A percentile compares a stretch with the other conserved stretches of the same genome.
phyloP scores from a whole-genome alignment of 2,329 filamentous ascomycete genomes.

The Colletotrichum lupini region DNA sequence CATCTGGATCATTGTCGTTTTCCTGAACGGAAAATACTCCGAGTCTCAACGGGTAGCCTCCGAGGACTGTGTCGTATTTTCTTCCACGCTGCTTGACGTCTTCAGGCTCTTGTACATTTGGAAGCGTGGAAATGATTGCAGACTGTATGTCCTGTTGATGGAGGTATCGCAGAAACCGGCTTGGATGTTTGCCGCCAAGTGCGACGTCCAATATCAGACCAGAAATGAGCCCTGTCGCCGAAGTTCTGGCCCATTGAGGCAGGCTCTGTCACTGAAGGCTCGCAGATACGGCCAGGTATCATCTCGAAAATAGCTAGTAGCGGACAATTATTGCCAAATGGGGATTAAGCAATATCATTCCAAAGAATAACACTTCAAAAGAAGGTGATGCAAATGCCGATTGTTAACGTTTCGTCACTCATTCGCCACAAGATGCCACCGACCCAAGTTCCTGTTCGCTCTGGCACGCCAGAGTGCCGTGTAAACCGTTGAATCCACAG shows the following conservation, averaged over 20 bases:
- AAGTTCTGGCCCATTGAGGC: background rate
- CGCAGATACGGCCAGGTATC: background rate
- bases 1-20: background rate
- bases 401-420: background rate
- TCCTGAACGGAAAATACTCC: slow-evolving; percentile 15
- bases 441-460: slow-evolving; percentile 1
- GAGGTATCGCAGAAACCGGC: background rate
- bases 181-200: background rate
- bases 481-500: background rate
- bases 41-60: slow-evolving; percentile 3
- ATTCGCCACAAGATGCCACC: slow-evolving; percentile 13
- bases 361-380: background rate
- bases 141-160: background rate
- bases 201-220: background rate
- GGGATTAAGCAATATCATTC: background rate
- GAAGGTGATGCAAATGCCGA: background rate
- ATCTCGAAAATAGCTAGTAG: background rate
- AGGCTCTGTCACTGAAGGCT: background rate
- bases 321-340: background rate
- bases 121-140: background rate
- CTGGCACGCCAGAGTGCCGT: slow-evolving; percentile 7
- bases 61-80: background rate
- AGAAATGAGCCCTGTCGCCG: background rate
- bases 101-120: background rate
- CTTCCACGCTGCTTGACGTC: background rate